Evolutionary conservation across 805 yeast genomes (phyloP), one percentile per base, ranked within the genome.

Genomic region (Pichia pseudocactophila): DNA sequence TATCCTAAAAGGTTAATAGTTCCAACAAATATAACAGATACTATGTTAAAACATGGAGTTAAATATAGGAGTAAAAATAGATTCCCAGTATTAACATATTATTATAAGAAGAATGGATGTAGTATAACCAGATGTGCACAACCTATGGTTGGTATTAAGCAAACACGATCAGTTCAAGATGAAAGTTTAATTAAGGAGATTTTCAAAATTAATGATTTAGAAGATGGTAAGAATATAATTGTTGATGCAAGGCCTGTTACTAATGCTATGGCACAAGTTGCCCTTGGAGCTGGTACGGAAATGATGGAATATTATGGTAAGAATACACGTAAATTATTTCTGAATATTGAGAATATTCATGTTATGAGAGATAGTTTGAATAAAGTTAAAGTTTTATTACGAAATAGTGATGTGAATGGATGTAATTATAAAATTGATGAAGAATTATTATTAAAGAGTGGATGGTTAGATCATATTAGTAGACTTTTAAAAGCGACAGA

Each of bases 241-340:
- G 90, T 87, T 4, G 98, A 92, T 64, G 83, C 95, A 18, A 69
- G 98, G 43, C 98, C 98, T 1, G 61, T 88, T 20, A 82, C 97
- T 0, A 92, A 92, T 61, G 97, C 97, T 7, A 75, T 88, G 75
- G 97, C 96, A 0, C 97, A 92, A 54, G 85, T 86, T 36, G 97
- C 97, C 0, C 64, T 92, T 13, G 98, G 98, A 11, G 98, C 97
- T n/a, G 98, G 98, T 1, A 82, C 96, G 0, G 98, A 92, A 57
- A 82, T 76, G 50, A 84, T 88, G 71, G 97, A 90, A 44, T 90
- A 92, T 63, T 72, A 78, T 39, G 71, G 70, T 27, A 81, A 82
- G 25, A 68, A 74, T 47, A 39, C 37, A 16, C 30, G 37, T 22
- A 81, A 87, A 56, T 70, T 84, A 16, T 92, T 85, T 54, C 69